Conservation (phyloP, 164 flowering plant genomes). For the Euptelea pleiosperma region DNA sequence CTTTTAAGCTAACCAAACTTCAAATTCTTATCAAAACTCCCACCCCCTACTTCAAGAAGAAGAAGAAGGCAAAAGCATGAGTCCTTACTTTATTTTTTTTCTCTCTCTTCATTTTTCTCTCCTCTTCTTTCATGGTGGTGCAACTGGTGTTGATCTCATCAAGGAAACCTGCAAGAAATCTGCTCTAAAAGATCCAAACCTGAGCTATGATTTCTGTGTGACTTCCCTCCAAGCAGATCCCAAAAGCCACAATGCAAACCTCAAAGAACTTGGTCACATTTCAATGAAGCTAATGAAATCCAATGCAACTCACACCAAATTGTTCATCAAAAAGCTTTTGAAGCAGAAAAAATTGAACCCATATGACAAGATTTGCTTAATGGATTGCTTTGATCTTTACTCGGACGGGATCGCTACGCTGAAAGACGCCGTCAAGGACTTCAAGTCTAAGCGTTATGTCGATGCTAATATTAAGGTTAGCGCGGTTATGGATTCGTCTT, state of each 20-base stretch:
- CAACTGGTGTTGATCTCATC: constrained; percentile 4
- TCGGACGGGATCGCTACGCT: constrained; percentile 15
- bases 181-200: constrained; percentile 14
- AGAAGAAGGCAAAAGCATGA: too few relatives aligned
- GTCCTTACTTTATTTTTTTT: too few relatives aligned
- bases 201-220: constrained; percentile 27
- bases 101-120: neutral
- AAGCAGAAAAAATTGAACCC: neutral
- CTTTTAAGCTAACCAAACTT: too few relatives aligned
- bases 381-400: constrained; percentile 29
- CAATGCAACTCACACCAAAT: constrained; percentile 18
- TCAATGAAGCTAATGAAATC: constrained; percentile 12
- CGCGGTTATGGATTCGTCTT: constrained; percentile 24
- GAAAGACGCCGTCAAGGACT: neutral
- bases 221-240: constrained; percentile 16
- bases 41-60: too few relatives aligned
- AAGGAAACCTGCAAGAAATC: constrained; percentile 16
- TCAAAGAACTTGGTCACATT: constrained; percentile 22
- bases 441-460: neutral
- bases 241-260: constrained; percentile 17
- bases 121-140: neutral
- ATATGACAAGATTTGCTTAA: neutral
- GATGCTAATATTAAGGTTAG: constrained; percentile 22
- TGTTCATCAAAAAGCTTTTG: constrained; percentile 12
- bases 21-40: too few relatives aligned